Evolutionary conservation across 2,329 filamentous ascomycete genomes (phyloP).

Genomic region (Penicillium sumatraense): DNA sequence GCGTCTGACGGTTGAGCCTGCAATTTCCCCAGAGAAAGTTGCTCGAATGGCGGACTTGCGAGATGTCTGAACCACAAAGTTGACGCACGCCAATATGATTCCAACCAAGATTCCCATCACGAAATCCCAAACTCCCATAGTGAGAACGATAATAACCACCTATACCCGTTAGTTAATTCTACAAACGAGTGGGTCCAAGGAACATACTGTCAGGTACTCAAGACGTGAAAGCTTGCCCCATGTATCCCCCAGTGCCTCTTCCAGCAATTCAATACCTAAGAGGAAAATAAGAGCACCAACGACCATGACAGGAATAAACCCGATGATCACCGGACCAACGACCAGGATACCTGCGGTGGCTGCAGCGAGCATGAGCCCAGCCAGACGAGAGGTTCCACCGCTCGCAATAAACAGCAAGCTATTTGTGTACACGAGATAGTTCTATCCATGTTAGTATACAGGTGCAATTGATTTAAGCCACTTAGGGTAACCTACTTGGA

Average conservation of each 20-base stretch:
- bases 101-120: constrained; percentile 92
- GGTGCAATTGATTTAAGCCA: neutral
- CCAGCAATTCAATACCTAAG: constrained; percentile 86
- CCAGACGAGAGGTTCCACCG: constrained; percentile 83
- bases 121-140: constrained; percentile 97
- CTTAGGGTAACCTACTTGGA: constrained; percentile 59
- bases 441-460: constrained; percentile 59
- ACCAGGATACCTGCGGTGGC: constrained; percentile 82
- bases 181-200: neutral
- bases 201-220: constrained; percentile 80
- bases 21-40: constrained; percentile 86
- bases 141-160: constrained; percentile 84
- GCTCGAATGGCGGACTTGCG: constrained; percentile 85
- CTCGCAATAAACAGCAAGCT: constrained; percentile 96
- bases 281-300: constrained; percentile 95
- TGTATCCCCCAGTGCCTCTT: constrained; percentile 86
- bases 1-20: constrained; percentile 88
- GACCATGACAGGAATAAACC: constrained; percentile 95
- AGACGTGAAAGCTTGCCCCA: constrained; percentile 83
- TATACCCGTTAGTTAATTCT: constrained; percentile 28
- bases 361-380: constrained; percentile 80
- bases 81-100: constrained; percentile 87
- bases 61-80: constrained; percentile 89
- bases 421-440: constrained; percentile 97
- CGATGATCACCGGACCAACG: constrained; percentile 84